Base-by-base conservation (phyloP, 768 basidiomycete genomes). In the Phaeotremella fagi region DNA sequence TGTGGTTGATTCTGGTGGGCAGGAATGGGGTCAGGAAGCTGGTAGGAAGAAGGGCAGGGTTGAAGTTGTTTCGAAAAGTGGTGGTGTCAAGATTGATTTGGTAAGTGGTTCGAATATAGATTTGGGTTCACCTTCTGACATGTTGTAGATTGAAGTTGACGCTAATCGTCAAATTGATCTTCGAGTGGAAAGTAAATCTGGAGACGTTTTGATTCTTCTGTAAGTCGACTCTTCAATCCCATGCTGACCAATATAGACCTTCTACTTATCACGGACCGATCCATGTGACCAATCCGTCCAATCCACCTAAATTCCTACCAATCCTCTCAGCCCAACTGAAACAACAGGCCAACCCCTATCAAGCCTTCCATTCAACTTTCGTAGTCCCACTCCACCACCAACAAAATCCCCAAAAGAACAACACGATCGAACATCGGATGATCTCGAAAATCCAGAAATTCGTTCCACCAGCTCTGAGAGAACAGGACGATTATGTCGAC, bases 81-180 rank as follows among this genome's bases (percentile, higher is more conserved):
- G 68, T 12, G 68, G 65, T 4, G 57, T 67, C 41, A 64, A 65
- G 42, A 47, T 70, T 25, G 68, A 70, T 38, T 4, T 70, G 16
- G 68, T 70, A 42, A 60, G 65, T 67, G 6, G 25, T 26, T 38
- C 20, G 20, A 22, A 36, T 23, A 29, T 48, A 5, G 3, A 36
- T 31, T 33, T 50, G 42, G 28, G 1, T 49, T 33, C 7, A 11
- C 24, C 12, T 7, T 28, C 12, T 23, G 24, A 23, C 44, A 20
- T 7, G 3, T 35, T 36, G 9, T 25, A 70, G 68, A 38, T 70
- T 26, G 66, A 65, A 18, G 24, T 70, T 12, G 61, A 64, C 15
- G n/a, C 45, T 3, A 55, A 63, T 28, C 53, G 68, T 4, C 68
- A 70, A 44, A 43, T 67, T 16, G 68, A 70, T 50, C 18, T 70